These are phyloP conservation scores for Colletotrichum neosansevieriae DNA, from an alignment of 2,329 filamentous ascomycete genomes.

Conservation along the genomic window DNA sequence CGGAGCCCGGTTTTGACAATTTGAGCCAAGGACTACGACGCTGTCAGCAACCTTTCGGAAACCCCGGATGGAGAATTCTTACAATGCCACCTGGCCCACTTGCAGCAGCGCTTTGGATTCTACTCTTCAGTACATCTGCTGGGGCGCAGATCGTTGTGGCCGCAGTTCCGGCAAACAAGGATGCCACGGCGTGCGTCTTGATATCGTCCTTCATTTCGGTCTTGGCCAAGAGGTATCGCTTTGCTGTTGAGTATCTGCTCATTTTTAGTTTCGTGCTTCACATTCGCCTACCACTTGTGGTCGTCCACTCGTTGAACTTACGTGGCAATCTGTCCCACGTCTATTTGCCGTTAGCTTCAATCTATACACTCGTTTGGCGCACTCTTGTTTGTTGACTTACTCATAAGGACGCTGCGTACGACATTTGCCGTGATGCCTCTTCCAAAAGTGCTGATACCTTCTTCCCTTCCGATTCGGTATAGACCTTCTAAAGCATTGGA, in stretches of 20 bases:
- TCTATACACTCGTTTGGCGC: constrained; percentile 53
- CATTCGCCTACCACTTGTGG: not conserved
- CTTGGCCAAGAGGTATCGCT: constrained; percentile 48
- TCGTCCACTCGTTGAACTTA: constrained; percentile 44
- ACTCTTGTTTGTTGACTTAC: constrained; percentile 45
- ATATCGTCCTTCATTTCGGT: constrained; percentile 52
- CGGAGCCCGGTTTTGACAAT: constrained; percentile 51
- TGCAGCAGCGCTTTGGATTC: constrained; percentile 52
- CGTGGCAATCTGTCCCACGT: constrained; percentile 59
- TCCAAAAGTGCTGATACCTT: constrained; percentile 53
- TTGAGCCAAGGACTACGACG: constrained; percentile 48
- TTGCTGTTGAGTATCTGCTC: constrained; percentile 51
- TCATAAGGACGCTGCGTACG: constrained; percentile 58
- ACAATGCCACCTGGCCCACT: constrained; percentile 32
- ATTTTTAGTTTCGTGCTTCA: not conserved
- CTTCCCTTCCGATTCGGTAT: constrained; percentile 51
- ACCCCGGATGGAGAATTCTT: not conserved
- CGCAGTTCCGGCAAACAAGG: constrained; percentile 57
- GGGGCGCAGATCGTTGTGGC: constrained; percentile 60
- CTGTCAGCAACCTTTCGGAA: constrained; percentile 4
- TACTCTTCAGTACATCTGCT: constrained; percentile 59
- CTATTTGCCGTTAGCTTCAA: constrained; percentile 41
- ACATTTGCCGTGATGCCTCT: constrained; percentile 56
- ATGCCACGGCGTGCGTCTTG: constrained; percentile 55
- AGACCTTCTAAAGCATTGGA: constrained; percentile 52